Evolutionary conservation across 164 flowering plant species (phyloP), one percentile per base, ranked within the genome.

Genomic region (Macadamia tetraphylla): DNA sequence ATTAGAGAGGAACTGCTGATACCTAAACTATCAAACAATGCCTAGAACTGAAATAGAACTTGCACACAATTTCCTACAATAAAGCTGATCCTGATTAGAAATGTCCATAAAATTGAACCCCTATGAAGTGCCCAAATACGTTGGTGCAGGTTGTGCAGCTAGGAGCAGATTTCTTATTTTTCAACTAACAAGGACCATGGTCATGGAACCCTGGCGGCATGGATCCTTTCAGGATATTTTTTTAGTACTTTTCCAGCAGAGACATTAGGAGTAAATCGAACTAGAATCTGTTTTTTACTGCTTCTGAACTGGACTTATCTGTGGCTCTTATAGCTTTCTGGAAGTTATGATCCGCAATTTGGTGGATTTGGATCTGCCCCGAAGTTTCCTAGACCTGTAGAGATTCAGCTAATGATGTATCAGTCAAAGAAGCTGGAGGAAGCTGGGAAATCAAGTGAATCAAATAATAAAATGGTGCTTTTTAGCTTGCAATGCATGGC

Each of bases 331-430:
- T 61, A 89, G 98, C 88, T 94, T 58, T 77, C 86, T 52, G 69
- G 29, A 64, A 84, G 81, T 60, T 94, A 84, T 77, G 97, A 94
- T 74, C 72, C 87, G 5, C 69, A 74, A 60, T 79, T 60, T 70
- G 98, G 98, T 58, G 98, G 98, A 12, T 94, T 94, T 82, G 96
- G 97, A 57, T 78, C 93, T 58, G 88, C 97, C 0, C 98, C 97
- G 17, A 94, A 94, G 80, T 94, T 94, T 76, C 97, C 98, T 14
- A 85, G 98, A 67, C 98, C 98, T 52, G 97, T 91, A 58, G 97
- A 94, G 79, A 76, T 85, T 60, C 94, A 90, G 67, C 67, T 90
- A 18, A 88, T 94, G 96, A 86, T 91, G 68, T 88, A 91, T 69
- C 76, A 83, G 42, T 80, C 82, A 11, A 85, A 86, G 67, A 91